These are phyloP conservation scores for Hypoxylon sp. DNA, from an alignment of 2,329 filamentous ascomycete species.

Conservation along the genomic window DNA sequence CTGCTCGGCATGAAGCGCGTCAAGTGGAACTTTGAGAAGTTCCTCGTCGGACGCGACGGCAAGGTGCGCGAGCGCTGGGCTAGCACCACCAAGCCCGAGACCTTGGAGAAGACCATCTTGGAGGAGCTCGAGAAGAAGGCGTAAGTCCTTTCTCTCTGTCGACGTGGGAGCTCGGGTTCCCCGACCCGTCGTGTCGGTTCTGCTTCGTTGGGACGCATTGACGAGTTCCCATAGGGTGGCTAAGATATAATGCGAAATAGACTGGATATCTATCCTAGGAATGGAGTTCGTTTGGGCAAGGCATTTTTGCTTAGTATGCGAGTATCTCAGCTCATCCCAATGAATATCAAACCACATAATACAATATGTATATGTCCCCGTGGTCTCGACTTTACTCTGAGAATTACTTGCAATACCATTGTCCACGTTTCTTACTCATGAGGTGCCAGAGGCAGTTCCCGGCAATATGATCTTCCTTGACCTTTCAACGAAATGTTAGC, in stretches of 20 bases:
- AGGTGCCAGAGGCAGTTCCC: too few relatives aligned
- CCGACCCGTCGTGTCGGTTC: slow-evolving; percentile 3
- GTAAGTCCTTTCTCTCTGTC: slow-evolving; percentile 42
- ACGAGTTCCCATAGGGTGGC: slow-evolving; percentile 42
- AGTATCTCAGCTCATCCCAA: background rate
- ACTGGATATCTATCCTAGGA: slow-evolving; percentile 3
- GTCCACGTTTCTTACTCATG: too few relatives aligned
- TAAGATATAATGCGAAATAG: slow-evolving; percentile 38
- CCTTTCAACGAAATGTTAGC: too few relatives aligned
- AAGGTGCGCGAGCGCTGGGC: slow-evolving; percentile 88
- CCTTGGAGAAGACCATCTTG: slow-evolving; percentile 77
- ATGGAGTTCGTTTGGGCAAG: background rate
- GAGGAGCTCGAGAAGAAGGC: slow-evolving; percentile 72
- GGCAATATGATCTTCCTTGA: too few relatives aligned
- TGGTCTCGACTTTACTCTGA: too few relatives aligned
- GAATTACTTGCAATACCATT: too few relatives aligned
- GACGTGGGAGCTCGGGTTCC: slow-evolving; percentile 1
- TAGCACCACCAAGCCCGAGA: slow-evolving; percentile 85
- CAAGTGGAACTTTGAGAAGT: slow-evolving; percentile 99
- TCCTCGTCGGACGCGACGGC: slow-evolving; percentile 85
- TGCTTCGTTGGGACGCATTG: slow-evolving; percentile 32
- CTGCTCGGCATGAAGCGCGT: slow-evolving; percentile 87
- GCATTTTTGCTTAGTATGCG: background rate
- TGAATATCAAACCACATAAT: too few relatives aligned
- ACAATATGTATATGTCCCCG: too few relatives aligned